Evolutionary conservation across 305 asterid genomes (phyloP), one percentile per base, ranked within the genome.

Genomic region (Fraxinus paxiana): DNA sequence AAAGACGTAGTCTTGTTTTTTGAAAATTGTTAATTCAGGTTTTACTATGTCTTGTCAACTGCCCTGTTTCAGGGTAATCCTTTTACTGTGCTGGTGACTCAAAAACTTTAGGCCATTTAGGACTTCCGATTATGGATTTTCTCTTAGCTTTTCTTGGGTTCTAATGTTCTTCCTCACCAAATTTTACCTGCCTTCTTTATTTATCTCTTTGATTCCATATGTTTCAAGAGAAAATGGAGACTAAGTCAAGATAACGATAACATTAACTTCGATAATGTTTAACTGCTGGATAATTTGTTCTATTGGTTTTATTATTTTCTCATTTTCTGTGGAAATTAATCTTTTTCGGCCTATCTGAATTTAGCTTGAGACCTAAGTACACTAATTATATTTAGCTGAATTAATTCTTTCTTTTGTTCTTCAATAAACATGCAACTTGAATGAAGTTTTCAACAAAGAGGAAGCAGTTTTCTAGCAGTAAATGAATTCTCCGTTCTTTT

Each of bases 401-500:
- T 61, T 61, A 8, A 61, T 61, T 22, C 13, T 61, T 24, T 61
- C 31, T 61, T 61, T 61, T 61, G 33, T 61, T 61, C n/a, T 22
- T 22, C 71, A 61, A 61, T 61, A 2, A 8, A 9, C 71, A 61
- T 61, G 26, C 71, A 6, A 24, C 63, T 5, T 15, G 4, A 18
- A 43, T 33, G 37, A 33, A 51, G 20, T 59, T 15, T 73, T 69
- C 65, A 18, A 9, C 20, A 61, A 22, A 54, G 12, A 31, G 33
- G 59, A 79, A 78, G 28, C 59, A 13, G 56, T 22, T 78, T 12
- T 37, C 61, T 73, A 75, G 22, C 75, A 74, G 54, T 54, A 77
- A 48, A 34, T 34, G 38, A 31, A 41, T 15, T 1, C 31, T 61
- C 31, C 6, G 2, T 43, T 34, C 13, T 43, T 75, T 34, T 33